Evolutionary conservation across 805 yeast genomes (phyloP).

Genomic region (Tetrapisispora fleetii): DNA sequence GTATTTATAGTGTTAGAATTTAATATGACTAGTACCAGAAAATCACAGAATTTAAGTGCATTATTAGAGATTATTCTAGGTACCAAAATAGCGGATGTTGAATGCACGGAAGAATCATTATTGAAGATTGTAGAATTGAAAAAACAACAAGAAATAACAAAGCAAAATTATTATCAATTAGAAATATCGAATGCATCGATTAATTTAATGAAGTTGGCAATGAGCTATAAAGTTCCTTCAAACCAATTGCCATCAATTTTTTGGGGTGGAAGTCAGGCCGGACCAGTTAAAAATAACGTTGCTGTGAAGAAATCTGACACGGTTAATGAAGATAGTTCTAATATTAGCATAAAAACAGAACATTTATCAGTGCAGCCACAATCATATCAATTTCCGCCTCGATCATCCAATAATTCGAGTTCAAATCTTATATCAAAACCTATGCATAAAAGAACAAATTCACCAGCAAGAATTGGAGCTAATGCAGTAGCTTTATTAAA

Average conservation of each 20-base stretch:
- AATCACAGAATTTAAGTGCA: neutral
- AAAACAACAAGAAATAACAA: constrained; percentile 70
- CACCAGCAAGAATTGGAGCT: constrained; percentile 69
- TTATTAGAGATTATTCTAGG: constrained; percentile 1
- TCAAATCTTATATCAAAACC: constrained; percentile 6
- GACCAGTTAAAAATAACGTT: neutral
- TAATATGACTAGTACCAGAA: neutral
- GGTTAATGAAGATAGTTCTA: neutral
- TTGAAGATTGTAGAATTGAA: constrained; percentile 48
- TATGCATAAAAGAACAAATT: constrained; percentile 35
- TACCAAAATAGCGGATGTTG: constrained; percentile 31
- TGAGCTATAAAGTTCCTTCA: constrained; percentile 54
- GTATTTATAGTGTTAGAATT: no score
- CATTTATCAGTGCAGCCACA: constrained; percentile 6
- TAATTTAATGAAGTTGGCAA: constrained; percentile 53
- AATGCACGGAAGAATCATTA: constrained; percentile 48
- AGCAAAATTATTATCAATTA: constrained; percentile 64
- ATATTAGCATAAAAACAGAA: constrained; percentile 2
- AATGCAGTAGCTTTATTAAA: constrained; percentile 50
- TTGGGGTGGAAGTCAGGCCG: constrained; percentile 4
- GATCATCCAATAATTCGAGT: constrained; percentile 9
- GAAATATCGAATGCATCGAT: constrained; percentile 54
- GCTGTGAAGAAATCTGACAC: neutral
- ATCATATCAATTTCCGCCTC: constrained; percentile 17
- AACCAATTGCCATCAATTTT: constrained; percentile 54